Conservation (phyloP, 345 rosid genomes). For the Rubroshorea leprosula region DNA sequence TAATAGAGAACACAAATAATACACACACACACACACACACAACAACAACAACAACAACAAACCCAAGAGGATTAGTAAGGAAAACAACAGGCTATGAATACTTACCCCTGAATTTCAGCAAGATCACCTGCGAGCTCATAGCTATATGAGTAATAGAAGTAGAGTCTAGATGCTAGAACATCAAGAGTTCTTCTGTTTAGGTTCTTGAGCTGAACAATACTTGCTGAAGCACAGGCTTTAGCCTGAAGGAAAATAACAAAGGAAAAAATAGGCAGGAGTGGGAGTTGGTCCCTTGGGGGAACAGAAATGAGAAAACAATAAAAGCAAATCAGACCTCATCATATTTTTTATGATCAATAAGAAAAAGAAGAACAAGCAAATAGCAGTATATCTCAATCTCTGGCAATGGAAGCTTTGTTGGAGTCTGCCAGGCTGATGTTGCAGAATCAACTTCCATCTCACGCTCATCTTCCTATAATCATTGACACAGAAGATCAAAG, state of each 20-base stretch:
- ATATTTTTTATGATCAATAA: slow-evolving; percentile 73
- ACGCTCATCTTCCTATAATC: slow-evolving; percentile 56
- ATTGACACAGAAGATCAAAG: background rate
- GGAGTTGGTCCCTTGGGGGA: slow-evolving; percentile 2
- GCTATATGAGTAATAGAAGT: slow-evolving; percentile 70
- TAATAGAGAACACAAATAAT: too few species aligned
- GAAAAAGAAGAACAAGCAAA: slow-evolving; percentile 64
- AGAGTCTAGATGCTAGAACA: slow-evolving; percentile 75
- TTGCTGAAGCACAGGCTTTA: slow-evolving; percentile 78
- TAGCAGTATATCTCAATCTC: slow-evolving; percentile 76
- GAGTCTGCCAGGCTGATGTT: slow-evolving; percentile 42
- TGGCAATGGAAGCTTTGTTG: slow-evolving; percentile 49
- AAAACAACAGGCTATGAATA: background rate
- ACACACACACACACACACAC: background rate
- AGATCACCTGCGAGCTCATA: slow-evolving; percentile 75
- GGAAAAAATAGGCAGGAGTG: background rate
- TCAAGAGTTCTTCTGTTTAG: slow-evolving; percentile 73
- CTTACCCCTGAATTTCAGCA: slow-evolving; percentile 81
- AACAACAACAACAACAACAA: too few species aligned
- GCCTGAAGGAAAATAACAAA: slow-evolving; percentile 41
- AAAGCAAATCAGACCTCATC: slow-evolving; percentile 37
- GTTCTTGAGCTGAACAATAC: slow-evolving; percentile 63
- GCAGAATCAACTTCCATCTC: slow-evolving; percentile 93
- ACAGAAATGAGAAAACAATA: background rate
- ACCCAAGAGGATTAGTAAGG: background rate